Evolutionary conservation across 2,329 filamentous ascomycete species (phyloP), one percentile per base, ranked within the genome.

Genomic region (Beauveria sp.): DNA sequence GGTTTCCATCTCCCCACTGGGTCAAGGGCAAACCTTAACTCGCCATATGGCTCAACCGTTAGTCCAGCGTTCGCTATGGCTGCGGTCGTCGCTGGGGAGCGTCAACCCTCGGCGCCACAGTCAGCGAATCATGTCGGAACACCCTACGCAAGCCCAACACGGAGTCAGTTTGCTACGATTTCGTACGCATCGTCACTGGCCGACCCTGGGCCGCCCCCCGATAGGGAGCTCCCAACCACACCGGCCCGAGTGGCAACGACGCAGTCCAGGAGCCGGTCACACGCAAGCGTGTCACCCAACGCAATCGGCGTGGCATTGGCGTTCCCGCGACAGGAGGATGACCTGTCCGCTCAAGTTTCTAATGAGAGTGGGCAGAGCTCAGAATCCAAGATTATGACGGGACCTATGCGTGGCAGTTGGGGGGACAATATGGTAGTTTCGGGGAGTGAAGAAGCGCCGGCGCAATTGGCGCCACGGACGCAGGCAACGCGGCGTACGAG

Each of bases 191-290:
- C 59, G 3, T 55, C 59, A 5, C 34, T 72, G 26, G 64, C 66
- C n/a, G 68, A 70, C 30, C 68, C 75, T 22, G 77, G 78, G 0
- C 78, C 80, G 0, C 78, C 79, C 0, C 79, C 80, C 0, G 77
- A 64, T 5, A 70, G 73, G n/a, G 76, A 76, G 3, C 72, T 81
- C 3, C 77, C 77, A 0, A 65, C 66, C 1, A 70, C 71, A 6
- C 72, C 72, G 0, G 64, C 67, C 5, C 26, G 44, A 41, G 24
- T 44, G 37, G 52, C 58, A 10, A 30, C 40, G n/a, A 10, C 47
- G 3, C 26, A 16, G 2, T 51, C 43, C 30, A 30, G 5, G 16
- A 47, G 44, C 10, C 53, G 37, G 26, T 52, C 46, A 1, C 34
- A n/a, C 8, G 24, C n/a, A 18, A 30, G 26, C 2, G 50, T 54